Evolutionary conservation across 202 grass and related monocot species (phyloP).

Genomic region (Tripidium arundinaceum): DNA sequence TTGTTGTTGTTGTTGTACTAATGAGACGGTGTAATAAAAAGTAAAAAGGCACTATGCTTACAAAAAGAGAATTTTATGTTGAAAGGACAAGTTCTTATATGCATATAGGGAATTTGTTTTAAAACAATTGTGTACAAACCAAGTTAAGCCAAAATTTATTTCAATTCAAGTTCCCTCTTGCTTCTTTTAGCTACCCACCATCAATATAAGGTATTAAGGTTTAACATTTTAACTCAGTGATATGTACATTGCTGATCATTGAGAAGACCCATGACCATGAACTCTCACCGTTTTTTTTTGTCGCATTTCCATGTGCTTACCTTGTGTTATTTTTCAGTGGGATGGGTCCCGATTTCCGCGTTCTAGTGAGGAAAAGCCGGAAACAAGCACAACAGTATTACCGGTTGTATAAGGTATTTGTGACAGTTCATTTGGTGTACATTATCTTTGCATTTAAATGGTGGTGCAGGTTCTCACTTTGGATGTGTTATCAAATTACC

Average conservation of each 20-base stretch:
- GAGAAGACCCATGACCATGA: neutral
- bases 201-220: neutral
- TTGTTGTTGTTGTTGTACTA: no score
- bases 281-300: neutral
- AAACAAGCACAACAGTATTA: conserved; percentile 96
- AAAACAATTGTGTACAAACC: neutral
- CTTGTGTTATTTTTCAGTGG: conserved; percentile 54
- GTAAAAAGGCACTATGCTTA: neutral
- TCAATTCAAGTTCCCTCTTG: neutral
- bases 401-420: conserved; percentile 76
- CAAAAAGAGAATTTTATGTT: neutral
- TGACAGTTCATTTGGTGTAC: neutral
- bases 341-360: conserved; percentile 93
- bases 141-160: neutral
- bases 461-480: neutral
- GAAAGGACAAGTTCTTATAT: neutral
- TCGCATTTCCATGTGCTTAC: conserved; percentile 2
- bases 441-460: neutral
- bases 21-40: neutral
- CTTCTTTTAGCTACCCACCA: neutral
- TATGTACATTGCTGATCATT: neutral
- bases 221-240: neutral
- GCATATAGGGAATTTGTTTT: neutral
- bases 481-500: neutral
- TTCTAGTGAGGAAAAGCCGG: conserved; percentile 95